Evolutionary conservation across 1,284 basidiomycete genomes (phyloP), one percentile per base, ranked within the genome.

Genomic region (Boletus holoroseus): DNA sequence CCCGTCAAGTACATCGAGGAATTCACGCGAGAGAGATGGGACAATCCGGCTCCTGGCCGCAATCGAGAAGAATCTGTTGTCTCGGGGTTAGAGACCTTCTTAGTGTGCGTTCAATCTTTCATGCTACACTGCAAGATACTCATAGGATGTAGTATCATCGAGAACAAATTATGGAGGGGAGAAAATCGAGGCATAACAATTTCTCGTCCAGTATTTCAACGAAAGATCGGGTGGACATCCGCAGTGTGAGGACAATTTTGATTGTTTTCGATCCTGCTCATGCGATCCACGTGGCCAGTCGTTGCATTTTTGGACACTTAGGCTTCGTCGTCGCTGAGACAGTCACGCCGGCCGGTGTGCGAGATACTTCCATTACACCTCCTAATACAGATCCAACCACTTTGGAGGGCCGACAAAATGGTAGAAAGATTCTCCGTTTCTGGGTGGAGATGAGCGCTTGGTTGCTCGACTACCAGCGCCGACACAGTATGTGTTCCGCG

Each of bases 381-480:
- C 85, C 86, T 0, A 45, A 66, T 6, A 79, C 79, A 6, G 78
- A 84, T 50, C 60, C 72, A 8, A 63, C 50, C 11, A 73, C 71
- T 2, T 57, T 69, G 2, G 66, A 72, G 31, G 83, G 81, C 8
- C 73, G 70, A 41, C 69, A 72, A 45, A 79, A 74, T 51, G 76
- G 82, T 12, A 73, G 74, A 16, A 83, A 76, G 57, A 73, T 91
- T 3, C 74, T 91, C 39, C 76, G 86, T 26, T 82, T 82, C 20
- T 91, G 88, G 88, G 74, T 88, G 12, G 87, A 91, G 61, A 66
- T 84, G 4, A 71, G 78, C 40, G 78, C 85, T 3, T 88, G 83
- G 79, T 54, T 83, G 24, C 67, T 73, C 2, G 78, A 87, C 54
- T 88, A 75, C 58, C 73, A 73, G 44, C 77, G 75, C 37, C 64